A percentile compares a stretch with the other conserved stretches of the same genome.
Conservation (phyloP, 306 rosid genomes). For the Adenanthera pavonina region DNA sequence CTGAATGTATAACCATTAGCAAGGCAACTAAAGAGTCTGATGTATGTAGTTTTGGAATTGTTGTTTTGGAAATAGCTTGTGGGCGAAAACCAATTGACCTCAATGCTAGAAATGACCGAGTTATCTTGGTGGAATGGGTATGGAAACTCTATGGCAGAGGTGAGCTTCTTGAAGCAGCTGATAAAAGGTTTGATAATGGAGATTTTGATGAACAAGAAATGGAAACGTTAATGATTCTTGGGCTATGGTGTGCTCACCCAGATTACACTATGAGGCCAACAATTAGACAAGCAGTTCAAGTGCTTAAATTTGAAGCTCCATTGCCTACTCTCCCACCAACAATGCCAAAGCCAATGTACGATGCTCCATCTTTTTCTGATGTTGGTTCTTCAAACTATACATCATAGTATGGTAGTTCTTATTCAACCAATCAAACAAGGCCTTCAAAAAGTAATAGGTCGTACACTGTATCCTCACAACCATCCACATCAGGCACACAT, state of each 20-base stretch:
- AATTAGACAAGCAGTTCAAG: neutral
- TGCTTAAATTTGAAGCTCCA: neutral
- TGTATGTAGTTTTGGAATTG: neutral
- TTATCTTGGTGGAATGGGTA: constrained; percentile 22
- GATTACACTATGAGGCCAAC: neutral
- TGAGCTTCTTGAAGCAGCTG: neutral
- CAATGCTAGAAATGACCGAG: neutral
- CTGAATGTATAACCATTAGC: neutral
- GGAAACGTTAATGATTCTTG: neutral
- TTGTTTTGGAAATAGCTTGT: neutral
- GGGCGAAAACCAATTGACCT: neutral
- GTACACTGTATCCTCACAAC: neutral
- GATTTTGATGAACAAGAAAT: constrained; percentile 19
- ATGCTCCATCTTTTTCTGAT: neutral
- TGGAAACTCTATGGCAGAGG: neutral
- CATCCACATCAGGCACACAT: neutral
- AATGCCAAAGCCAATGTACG: neutral
- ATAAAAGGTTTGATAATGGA: neutral
- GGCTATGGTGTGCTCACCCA: constrained; percentile 3
- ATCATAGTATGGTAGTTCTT: neutral
- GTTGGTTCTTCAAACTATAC: neutral
- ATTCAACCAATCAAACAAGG: neutral
- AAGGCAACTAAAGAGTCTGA: constrained; percentile 17
- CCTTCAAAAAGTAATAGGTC: neutral
- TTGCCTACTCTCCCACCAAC: neutral